Evolutionary conservation across 2,329 filamentous ascomycete genomes (phyloP), one percentile per base, ranked within the genome.

Genomic region (Purpureocillium takamizusanense): DNA sequence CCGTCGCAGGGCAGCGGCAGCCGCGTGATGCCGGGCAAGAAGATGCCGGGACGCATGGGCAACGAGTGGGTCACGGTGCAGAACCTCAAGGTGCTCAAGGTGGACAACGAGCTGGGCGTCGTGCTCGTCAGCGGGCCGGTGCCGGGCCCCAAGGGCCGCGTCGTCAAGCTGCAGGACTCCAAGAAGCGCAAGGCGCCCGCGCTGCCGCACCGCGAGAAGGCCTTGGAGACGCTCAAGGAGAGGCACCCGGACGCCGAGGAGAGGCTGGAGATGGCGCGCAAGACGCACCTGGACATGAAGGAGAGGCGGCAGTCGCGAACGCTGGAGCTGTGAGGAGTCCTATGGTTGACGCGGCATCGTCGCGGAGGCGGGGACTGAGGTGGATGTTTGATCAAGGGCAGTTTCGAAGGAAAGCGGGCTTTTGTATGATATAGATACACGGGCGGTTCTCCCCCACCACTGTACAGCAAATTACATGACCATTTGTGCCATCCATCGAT

Each of bases 11-110:
- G 92, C 47, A 81, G 84, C 57, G 92, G 92, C 66, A 94, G 86
- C 46, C 79, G 92, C 64, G 90, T 98, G 17, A 69, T 88, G 56
- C 92, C 92, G 1, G 92, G 92, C 43, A 98, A 98, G 78, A 92
- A 88, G 67, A 98, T 98, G 92, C 79, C 92, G 4, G 92, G 92
- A 39, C 79, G 86, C 42, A 97, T 98, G 92, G 92, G 92, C 46
- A 85, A 83, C 48, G 76, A 94, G 62, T 79, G 78, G 49, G 84
- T 88, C 40, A 98, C 92, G 35, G 74, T 92, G 41, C 89, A 95
- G 72, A 95, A 94, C 63, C 67, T 97, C 51, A 85, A 83, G 64
- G 80, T 98, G 38, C 66, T 98, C 59, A 82, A 87, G 69, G 82
- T 95, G 27, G 88, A 97, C 64, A 75, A 81, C 51, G 82, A 85